These are phyloP conservation scores for Smittium mucronatum DNA, from an alignment of 371 early-diverging fungal species.

Conservation along the genomic window DNA sequence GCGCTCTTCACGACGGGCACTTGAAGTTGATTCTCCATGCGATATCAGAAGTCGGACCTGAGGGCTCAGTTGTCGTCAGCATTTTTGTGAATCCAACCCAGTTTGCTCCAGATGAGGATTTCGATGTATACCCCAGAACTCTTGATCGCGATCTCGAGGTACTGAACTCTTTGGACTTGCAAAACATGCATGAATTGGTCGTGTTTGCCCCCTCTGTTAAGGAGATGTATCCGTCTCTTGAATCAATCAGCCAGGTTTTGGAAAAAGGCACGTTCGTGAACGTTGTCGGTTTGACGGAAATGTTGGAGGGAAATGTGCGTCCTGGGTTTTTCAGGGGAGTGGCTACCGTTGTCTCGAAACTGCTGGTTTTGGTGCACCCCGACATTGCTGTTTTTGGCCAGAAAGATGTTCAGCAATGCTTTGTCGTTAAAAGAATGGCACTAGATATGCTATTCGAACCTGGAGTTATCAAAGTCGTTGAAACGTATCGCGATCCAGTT, in stretches of 20 bases:
- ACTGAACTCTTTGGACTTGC: slow-evolving; percentile 25
- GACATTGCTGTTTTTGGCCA: slow-evolving; percentile 83
- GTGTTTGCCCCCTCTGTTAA: slow-evolving; percentile 69
- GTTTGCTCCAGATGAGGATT: slow-evolving; percentile 91
- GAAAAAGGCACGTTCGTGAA: slow-evolving; percentile 87
- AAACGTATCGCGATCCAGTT: slow-evolving; percentile 56
- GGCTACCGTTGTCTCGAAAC: slow-evolving; percentile 86
- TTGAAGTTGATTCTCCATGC: slow-evolving; percentile 56
- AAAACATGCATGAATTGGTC: slow-evolving; percentile 4
- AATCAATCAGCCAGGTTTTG: slow-evolving; percentile 52
- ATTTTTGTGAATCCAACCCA: slow-evolving; percentile 97
- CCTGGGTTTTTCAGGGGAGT: slow-evolving; percentile 98
- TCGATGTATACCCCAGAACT: slow-evolving; percentile 82
- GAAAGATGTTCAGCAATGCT: slow-evolving; percentile 94
- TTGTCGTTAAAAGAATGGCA: slow-evolving; percentile 66
- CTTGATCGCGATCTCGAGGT: slow-evolving; percentile 55
- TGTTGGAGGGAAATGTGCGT: slow-evolving; percentile 80
- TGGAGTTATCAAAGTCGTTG: slow-evolving; percentile 53
- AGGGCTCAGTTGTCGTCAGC: slow-evolving; percentile 61
- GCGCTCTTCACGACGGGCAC: slow-evolving; percentile 86
- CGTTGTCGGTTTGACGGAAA: slow-evolving; percentile 74
- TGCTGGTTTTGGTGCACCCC: slow-evolving; percentile 82
- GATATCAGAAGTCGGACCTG: slow-evolving; percentile 24
- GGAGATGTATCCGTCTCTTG: slow-evolving; percentile 91
- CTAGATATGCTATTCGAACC: slow-evolving; percentile 66